phyloP scores from a whole-genome alignment of 2,329 filamentous ascomycete genomes.

The Amylocarpus encephaloides region DNA sequence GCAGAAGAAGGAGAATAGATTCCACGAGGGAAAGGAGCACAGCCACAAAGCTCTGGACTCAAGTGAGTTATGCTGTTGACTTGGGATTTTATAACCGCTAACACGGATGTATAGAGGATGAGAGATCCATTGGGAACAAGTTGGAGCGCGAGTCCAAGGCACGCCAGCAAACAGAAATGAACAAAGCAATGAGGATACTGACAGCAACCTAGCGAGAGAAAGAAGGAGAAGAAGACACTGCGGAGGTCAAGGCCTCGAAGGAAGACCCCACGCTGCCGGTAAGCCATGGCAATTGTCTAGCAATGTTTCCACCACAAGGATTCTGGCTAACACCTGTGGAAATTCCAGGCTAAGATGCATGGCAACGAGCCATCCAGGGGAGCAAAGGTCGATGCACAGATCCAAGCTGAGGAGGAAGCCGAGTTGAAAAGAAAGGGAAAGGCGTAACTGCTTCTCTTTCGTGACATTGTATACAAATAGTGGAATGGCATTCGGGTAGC shows the following conservation, averaged over 20 bases:
- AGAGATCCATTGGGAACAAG: slow-evolving; percentile 66
- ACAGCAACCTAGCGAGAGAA: slow-evolving; percentile 33
- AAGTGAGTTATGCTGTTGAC: slow-evolving; percentile 44
- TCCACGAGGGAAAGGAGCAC: slow-evolving; percentile 64
- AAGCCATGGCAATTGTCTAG: slow-evolving; percentile 24
- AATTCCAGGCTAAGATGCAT: slow-evolving; percentile 50
- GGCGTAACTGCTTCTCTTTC: slow-evolving; percentile 26
- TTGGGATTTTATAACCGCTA: background rate
- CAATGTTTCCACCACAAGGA: background rate
- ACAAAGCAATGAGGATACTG: slow-evolving; percentile 9
- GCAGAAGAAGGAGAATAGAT: slow-evolving; percentile 51
- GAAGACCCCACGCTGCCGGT: slow-evolving; percentile 54
- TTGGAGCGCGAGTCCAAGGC: slow-evolving; percentile 54
- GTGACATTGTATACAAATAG: background rate
- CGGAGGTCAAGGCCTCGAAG: slow-evolving; percentile 25
- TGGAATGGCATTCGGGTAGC: no score
- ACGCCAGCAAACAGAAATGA: background rate
- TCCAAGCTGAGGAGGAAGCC: slow-evolving; percentile 63
- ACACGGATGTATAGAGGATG: slow-evolving; percentile 48
- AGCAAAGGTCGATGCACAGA: slow-evolving; percentile 63
- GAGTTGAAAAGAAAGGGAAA: slow-evolving; percentile 53
- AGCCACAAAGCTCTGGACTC: slow-evolving; percentile 65
- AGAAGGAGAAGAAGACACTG: slow-evolving; percentile 37
- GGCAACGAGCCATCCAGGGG: slow-evolving; percentile 69
- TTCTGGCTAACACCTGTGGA: background rate